A percentile compares a stretch with the other conserved stretches of the same genome.
Evolutionary conservation across 176 grass and related monocot genomes (phyloP).

Genomic region (Oryza glumipatula): DNA sequence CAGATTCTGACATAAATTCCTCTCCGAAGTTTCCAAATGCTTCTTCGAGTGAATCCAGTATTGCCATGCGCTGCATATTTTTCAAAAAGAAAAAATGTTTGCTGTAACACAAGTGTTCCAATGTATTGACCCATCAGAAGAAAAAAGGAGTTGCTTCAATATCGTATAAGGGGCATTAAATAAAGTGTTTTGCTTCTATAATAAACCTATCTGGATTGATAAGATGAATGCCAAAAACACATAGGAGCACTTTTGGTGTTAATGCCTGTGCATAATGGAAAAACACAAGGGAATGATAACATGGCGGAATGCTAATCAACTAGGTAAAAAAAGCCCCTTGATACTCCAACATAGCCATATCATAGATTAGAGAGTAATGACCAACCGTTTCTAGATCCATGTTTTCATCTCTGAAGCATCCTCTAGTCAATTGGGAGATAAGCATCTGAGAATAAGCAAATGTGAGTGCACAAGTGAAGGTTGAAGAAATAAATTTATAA

Average conservation of each 20-base stretch:
- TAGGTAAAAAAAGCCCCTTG: constrained; percentile 7
- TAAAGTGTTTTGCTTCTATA: constrained; percentile 13
- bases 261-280: constrained; percentile 23
- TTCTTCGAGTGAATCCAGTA: constrained; percentile 69
- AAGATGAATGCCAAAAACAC: not conserved
- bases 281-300: constrained; percentile 12
- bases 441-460: constrained; percentile 58
- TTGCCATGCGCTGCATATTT: constrained; percentile 57
- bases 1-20: constrained; percentile 43
- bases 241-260: not conserved
- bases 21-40: constrained; percentile 58
- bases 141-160: not conserved
- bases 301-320: constrained; percentile 3
- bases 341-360: constrained; percentile 19
- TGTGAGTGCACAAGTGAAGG: constrained; percentile 31
- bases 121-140: not conserved
- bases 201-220: not conserved
- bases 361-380: constrained; percentile 23
- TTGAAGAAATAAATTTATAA: constrained; percentile 23
- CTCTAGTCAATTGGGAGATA: constrained; percentile 65
- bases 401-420: constrained; percentile 47
- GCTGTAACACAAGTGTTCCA: not conserved
- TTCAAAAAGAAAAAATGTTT: constrained; percentile 32
- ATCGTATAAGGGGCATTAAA: constrained; percentile 12
- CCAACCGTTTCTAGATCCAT: constrained; percentile 81